Evolutionary conservation across 1,139 yeast genomes (phyloP), one percentile per base, ranked within the genome.

Genomic region (Zygotorulaspora mrakii): DNA sequence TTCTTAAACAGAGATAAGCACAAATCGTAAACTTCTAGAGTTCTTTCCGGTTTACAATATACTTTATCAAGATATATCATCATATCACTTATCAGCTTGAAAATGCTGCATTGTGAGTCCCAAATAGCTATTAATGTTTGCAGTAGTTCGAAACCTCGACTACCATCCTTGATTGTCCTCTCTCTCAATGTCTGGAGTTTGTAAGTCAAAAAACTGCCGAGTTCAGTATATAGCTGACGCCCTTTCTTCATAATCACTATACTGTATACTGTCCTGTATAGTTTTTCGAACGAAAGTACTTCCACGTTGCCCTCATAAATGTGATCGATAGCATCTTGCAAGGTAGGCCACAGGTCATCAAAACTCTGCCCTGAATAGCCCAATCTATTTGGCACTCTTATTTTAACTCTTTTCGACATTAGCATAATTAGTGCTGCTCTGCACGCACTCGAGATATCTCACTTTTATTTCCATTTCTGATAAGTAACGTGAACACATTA

Each of bases 21-120:
- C 33, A 82, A 71, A 55, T 88, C 96, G 55, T 83, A 83, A 3
- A 85, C 73, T 39, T 81, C 66, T 1, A 87, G 77, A 36, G 77
- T 66, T 49, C 78, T 79, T 43, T 77, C 76, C 48, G 83, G 94
- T 47, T 77, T 79, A 20, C 89, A 85, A 52, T 84, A 87, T 0
- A 87, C 95, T 31, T 95, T 73, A 59, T 91, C 74, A 55, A 91
- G 66, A 57, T 91, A 91, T 85, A 88, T 82, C 61, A 88, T 54
- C 3, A 91, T 84, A 59, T 91, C 96, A 50, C 94, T 77, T 29
- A 89, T 76, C 70, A 85, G 79, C 49, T 84, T 73, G 82, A 88
- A 82, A 35, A 86, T 74, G 34, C 80, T 71, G 30, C 81, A 65
- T 60, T 85, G 94, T 37, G 82, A 86, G 32, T 75, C 71, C 97